phyloP scores from a whole-genome alignment of 345 rosid species.

The Hypericum perforatum region DNA sequence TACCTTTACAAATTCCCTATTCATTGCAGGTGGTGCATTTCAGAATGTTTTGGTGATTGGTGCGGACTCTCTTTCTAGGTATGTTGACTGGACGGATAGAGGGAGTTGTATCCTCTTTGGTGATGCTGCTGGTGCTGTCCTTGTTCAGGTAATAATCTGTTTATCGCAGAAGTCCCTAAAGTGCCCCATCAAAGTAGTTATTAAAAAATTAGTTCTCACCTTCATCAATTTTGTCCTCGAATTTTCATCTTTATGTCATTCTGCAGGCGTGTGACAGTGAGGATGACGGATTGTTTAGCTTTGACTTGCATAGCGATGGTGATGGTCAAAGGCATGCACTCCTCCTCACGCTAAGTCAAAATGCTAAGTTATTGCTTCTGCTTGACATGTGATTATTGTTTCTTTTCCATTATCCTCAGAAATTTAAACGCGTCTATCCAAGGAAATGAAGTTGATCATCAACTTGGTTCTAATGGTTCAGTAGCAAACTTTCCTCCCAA shows the following conservation, averaged over 20 bases:
- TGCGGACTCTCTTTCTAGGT: slow-evolving; percentile 77
- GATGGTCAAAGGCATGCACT: slow-evolving; percentile 55
- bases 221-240: no score
- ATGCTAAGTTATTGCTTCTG: slow-evolving; percentile 8
- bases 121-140: slow-evolving; percentile 92
- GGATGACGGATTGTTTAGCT: slow-evolving; percentile 75
- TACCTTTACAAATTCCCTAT: neutral
- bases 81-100: slow-evolving; percentile 96
- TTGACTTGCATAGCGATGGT: slow-evolving; percentile 80
- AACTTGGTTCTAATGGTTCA: slow-evolving; percentile 55
- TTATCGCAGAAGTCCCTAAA: neutral
- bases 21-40: slow-evolving; percentile 67
- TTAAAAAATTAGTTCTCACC: neutral
- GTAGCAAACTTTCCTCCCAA: slow-evolving; percentile 49
- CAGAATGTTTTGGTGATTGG: slow-evolving; percentile 83
- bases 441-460: slow-evolving; percentile 33
- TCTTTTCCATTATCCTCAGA: slow-evolving; percentile 30
- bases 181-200: neutral
- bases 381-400: slow-evolving; percentile 6
- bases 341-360: slow-evolving; percentile 2
- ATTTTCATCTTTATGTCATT: slow-evolving; percentile 4
- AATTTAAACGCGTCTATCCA: slow-evolving; percentile 49
- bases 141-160: slow-evolving; percentile 52
- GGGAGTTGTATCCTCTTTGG: slow-evolving; percentile 89
- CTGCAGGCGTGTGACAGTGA: slow-evolving; percentile 74